A percentile compares a stretch with the other conserved stretches of the same genome.
phyloP scores from a whole-genome alignment of 768 basidiomycete genomes.

The Trametes sanguinea region DNA sequence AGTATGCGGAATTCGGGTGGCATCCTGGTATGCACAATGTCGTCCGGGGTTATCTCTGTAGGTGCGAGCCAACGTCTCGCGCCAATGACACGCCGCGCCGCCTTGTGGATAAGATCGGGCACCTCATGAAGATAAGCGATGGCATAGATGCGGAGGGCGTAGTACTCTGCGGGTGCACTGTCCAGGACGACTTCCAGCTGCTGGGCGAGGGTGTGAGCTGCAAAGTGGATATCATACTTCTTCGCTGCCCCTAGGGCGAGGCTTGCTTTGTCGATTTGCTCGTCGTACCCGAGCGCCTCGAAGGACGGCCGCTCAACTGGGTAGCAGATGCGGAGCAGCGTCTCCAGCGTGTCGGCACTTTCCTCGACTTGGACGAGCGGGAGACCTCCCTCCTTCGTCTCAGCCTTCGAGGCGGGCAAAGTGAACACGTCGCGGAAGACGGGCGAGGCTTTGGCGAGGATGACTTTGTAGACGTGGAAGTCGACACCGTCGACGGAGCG shows the following conservation, averaged over 20 bases:
- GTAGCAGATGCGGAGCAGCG: slow-evolving; percentile 15
- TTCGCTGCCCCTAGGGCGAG: slow-evolving; percentile 22
- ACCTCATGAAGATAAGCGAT: neutral
- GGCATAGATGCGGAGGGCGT: slow-evolving; percentile 3
- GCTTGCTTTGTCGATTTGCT: slow-evolving; percentile 2
- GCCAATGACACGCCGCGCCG: neutral
- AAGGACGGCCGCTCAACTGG: slow-evolving; percentile 15
- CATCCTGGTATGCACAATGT: neutral
- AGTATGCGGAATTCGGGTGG: neutral
- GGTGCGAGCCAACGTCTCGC: too few species aligned
- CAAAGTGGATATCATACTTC: slow-evolving; percentile 19
- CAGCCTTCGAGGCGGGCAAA: neutral
- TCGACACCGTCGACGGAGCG: slow-evolving; percentile 43
- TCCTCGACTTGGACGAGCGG: too few species aligned
- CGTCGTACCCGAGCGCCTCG: neutral
- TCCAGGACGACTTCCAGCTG: neutral
- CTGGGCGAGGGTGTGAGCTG: neutral
- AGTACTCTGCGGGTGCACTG: neutral
- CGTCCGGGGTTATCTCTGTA: neutral
- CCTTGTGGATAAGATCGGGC: neutral
- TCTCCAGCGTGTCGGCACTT: slow-evolving; percentile 4
- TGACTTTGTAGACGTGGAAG: slow-evolving; percentile 46
- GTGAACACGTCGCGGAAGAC: slow-evolving; percentile 39
- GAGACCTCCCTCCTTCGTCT: too few species aligned
- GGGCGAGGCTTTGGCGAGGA: slow-evolving; percentile 44